Evolutionary conservation across 176 grass and related monocot genomes (phyloP).

Genomic region (Carex pumila): DNA sequence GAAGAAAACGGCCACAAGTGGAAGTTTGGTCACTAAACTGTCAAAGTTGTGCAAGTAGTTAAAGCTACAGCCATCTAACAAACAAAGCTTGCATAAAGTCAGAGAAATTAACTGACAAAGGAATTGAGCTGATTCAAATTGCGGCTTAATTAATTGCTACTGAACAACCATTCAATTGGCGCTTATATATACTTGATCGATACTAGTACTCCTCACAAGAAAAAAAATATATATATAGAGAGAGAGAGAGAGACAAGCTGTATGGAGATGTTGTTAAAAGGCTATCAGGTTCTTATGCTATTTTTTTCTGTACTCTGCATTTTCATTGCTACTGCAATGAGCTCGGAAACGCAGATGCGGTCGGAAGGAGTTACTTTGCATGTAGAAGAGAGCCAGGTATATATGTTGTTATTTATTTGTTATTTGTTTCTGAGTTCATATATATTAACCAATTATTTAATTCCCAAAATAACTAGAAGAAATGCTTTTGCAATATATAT

Average conservation of each 20-base stretch:
- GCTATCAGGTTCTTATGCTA: neutral
- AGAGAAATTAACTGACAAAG: constrained; percentile 5
- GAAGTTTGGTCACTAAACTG: constrained; percentile 20
- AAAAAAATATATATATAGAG: too few relatives aligned
- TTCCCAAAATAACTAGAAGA: too few relatives aligned
- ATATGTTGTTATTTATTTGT: neutral
- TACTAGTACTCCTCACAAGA: neutral
- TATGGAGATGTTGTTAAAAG: constrained; percentile 2
- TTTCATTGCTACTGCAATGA: neutral
- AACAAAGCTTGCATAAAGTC: neutral
- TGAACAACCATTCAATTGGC: neutral
- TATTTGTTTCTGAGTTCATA: neutral
- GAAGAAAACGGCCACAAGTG: constrained; percentile 9
- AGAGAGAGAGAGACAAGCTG: too few relatives aligned
- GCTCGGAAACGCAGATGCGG: neutral
- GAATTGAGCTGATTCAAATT: neutral
- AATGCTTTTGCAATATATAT: neutral
- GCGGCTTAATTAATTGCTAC: neutral
- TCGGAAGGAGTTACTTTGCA: constrained; percentile 10
- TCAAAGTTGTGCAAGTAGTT: constrained; percentile 4
- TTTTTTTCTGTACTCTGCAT: neutral
- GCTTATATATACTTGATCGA: neutral
- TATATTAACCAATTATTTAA: too few relatives aligned
- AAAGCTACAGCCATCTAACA: neutral
- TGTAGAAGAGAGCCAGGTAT: constrained; percentile 20